Percentiles rank a stretch among this genome's conserved stretches.
phyloP scores from a whole-genome alignment of 441 rosid genomes.

The Croton laevigatus region DNA sequence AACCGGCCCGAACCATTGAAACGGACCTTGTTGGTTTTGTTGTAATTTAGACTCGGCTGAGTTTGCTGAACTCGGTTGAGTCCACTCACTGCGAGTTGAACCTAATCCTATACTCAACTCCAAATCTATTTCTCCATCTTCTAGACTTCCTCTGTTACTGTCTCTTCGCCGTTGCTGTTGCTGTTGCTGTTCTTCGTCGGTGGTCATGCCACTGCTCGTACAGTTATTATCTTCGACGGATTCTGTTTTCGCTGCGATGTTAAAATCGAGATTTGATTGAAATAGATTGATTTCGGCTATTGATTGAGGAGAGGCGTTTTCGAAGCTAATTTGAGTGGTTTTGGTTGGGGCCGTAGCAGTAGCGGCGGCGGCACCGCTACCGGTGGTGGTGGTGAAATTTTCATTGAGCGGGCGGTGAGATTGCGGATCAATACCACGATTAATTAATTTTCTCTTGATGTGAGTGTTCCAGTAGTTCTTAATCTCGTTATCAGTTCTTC shows the following conservation, averaged over 20 bases:
- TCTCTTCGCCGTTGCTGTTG: neutral
- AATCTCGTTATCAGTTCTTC: constrained; percentile 45
- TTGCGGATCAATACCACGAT: constrained; percentile 40
- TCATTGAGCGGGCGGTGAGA: constrained; percentile 33
- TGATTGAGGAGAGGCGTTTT: constrained; percentile 11
- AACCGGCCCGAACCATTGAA: constrained; percentile 21
- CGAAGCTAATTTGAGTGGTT: constrained; percentile 20
- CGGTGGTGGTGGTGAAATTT: neutral
- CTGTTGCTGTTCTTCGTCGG: constrained; percentile 26
- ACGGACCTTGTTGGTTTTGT: neutral
- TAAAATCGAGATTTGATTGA: constrained; percentile 14
- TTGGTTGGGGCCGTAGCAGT: neutral
- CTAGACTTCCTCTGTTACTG: neutral
- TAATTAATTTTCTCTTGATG: constrained; percentile 37
- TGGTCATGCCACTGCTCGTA: constrained; percentile 25
- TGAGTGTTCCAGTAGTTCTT: constrained; percentile 51
- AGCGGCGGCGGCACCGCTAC: neutral
- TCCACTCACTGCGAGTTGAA: constrained; percentile 21
- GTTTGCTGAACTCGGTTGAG: constrained; percentile 26
- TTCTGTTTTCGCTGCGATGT: constrained; percentile 16
- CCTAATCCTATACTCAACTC: constrained; percentile 26
- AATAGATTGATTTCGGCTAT: constrained; percentile 7
- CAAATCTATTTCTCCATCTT: constrained; percentile 19
- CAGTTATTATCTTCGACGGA: constrained; percentile 21
- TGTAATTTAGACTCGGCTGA: constrained; percentile 43